These are phyloP conservation scores for Trichoderma sp. DNA, from an alignment of 2,329 filamentous ascomycete species.

Conservation along the genomic window DNA sequence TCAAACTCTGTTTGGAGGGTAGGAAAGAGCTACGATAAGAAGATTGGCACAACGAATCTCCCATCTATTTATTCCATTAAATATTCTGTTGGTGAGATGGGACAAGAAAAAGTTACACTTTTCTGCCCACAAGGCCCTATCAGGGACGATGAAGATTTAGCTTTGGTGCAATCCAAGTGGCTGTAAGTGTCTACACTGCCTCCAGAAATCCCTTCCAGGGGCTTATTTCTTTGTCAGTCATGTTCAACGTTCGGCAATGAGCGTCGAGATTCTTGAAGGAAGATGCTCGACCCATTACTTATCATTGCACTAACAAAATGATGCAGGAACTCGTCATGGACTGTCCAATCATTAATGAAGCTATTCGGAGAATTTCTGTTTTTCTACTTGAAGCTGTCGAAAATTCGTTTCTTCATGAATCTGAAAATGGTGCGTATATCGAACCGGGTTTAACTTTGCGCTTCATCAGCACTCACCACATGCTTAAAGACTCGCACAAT, in stretches of 20 bases:
- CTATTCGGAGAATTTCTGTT: background rate
- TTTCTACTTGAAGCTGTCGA: background rate
- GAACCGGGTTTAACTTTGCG: background rate
- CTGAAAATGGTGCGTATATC: background rate
- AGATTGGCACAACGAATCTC: background rate
- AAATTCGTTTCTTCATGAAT: background rate
- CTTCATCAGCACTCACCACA: background rate
- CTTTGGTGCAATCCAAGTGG: background rate
- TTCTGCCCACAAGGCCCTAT: background rate
- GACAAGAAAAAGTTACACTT: background rate
- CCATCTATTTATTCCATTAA: background rate
- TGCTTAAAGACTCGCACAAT: background rate
- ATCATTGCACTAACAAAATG: background rate
- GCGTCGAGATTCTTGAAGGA: background rate
- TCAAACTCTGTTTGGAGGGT: background rate
- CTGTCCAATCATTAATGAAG: background rate
- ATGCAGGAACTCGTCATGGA: background rate
- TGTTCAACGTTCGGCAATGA: background rate
- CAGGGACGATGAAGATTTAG: background rate
- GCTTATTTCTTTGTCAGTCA: background rate
- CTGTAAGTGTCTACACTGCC: background rate
- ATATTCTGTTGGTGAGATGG: background rate
- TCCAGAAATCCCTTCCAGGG: rapidly evolving
- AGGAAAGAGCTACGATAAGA: background rate
- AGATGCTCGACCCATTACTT: background rate